These are phyloP conservation scores for Harringtonia aguacate DNA, from an alignment of 2,329 filamentous ascomycete genomes.

Conservation along the genomic window DNA sequence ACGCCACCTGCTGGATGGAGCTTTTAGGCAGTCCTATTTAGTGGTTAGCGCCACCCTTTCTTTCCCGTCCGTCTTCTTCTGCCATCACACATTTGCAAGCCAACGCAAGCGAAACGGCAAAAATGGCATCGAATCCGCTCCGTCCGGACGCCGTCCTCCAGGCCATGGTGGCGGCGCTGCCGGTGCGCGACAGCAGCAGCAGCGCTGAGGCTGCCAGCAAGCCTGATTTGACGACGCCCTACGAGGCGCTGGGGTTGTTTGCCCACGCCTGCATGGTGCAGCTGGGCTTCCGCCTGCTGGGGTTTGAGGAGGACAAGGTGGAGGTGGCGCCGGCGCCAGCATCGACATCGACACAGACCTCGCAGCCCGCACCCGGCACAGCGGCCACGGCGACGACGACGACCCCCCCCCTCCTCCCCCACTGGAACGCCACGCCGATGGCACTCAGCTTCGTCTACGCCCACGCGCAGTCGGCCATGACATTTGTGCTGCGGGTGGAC, in stretches of 20 bases:
- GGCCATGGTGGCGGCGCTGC: conserved; percentile 49
- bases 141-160: conserved; percentile 35
- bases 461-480: conserved; percentile 75
- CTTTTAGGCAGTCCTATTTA: no score
- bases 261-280: conserved; percentile 73
- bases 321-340: conserved; percentile 13
- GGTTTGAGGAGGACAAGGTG: conserved; percentile 57
- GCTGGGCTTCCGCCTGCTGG: conserved; percentile 70
- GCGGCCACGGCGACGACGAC: no score
- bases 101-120: no score
- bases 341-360: conserved; percentile 13
- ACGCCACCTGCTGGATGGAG: no score
- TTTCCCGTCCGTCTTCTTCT: no score
- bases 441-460: conserved; percentile 78
- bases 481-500: conserved; percentile 72
- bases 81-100: no score
- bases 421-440: conserved; percentile 68
- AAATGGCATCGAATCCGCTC: conserved; percentile 18
- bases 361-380: no score
- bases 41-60: no score
- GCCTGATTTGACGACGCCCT: conserved; percentile 56
- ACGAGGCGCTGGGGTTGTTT: conserved; percentile 76
- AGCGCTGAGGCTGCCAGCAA: no score
- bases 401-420: conserved; percentile 47
- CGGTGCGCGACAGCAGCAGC: conserved; percentile 40